Evolutionary conservation across 2,329 filamentous ascomycete genomes (phyloP), one percentile per base, ranked within the genome.

Genomic region (Talaromyces sp.): DNA sequence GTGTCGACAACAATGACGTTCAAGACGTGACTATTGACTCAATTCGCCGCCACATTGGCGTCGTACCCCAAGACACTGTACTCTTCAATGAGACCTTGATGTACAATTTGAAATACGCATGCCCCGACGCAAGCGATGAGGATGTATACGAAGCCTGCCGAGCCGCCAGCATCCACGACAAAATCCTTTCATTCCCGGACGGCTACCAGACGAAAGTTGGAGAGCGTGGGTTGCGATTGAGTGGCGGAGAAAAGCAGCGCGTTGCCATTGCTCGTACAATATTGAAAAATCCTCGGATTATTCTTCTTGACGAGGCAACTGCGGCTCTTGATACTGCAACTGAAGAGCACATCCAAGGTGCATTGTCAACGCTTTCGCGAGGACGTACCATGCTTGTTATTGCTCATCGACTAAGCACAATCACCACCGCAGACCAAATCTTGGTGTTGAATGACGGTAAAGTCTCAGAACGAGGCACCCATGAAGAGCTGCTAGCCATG

Each of bases 31-130:
- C 92, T 1, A 97, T 98, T 68, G 91, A 97, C 76, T 96, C 92
- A n/a, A 82, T 99, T 60, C 87, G 95, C 67, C 85, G 85, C 63
- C 89, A 93, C 72, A 97, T 99, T 70, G 95, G 95, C 27, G 93
- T 99, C 51, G 95, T 99, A 7, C 95, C 95, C 1, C 95, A 99
- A 75, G 95, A 99, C 70, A 97, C 93, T 4, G 90, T 96, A 6
- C 81, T 97, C 52, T 97, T 97, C 83, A 96, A 96, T 73, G 93
- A 96, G 74, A 89, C 90, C 0, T 80, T 97, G 65, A 95, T 96
- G 91, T 96, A 96, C 78, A 97, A 97, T 72, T 81, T 97, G 64
- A 89, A 88, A 73, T 96, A 97, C 72, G 92, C 93, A 63, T 93
- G 93, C 65, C 90, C 91, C 51, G 76, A 84, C 30, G 92, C 89